These are phyloP conservation scores for Aureococcus anophagefferens DNA, from an alignment of 108 stramenopile species.

Conservation along the genomic window DNA sequence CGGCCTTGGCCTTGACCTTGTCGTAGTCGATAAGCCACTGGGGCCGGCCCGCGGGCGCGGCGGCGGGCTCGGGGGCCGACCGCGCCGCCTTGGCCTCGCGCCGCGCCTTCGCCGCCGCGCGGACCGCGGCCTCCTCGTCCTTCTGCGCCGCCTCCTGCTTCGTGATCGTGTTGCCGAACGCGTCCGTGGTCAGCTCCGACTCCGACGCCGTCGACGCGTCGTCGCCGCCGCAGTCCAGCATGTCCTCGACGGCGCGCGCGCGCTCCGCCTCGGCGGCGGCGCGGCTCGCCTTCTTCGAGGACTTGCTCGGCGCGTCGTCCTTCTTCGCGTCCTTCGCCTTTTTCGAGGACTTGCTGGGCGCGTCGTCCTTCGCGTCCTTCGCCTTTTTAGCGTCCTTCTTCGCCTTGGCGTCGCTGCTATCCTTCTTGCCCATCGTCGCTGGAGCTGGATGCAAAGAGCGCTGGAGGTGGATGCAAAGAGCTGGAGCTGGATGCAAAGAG, in stretches of 20 bases:
- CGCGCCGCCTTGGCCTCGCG: background rate
- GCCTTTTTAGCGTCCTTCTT: background rate
- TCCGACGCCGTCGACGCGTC: background rate
- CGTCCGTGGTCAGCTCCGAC: background rate
- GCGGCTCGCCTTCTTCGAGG: background rate
- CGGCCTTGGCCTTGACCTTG: background rate
- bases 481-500: too few relatives aligned
- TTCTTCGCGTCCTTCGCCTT: background rate
- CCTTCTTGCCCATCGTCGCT: too few relatives aligned
- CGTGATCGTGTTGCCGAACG: background rate
- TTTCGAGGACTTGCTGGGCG: background rate
- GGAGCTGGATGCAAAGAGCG: too few relatives aligned
- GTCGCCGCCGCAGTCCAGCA: background rate
- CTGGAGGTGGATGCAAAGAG: too few relatives aligned
- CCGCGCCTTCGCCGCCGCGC: background rate
- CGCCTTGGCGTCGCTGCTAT: background rate
- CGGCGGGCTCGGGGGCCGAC: background rate
- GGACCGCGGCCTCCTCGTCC: background rate
- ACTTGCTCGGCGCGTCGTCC: background rate
- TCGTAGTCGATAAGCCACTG: background rate
- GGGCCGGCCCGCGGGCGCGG: background rate
- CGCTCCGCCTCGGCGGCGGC: background rate
- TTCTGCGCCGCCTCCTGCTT: background rate
- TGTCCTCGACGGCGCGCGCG: background rate
- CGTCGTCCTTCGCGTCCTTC: background rate